Conservation (phyloP, 352 stramenopile genomes). For the Phytopythium boreale region DNA sequence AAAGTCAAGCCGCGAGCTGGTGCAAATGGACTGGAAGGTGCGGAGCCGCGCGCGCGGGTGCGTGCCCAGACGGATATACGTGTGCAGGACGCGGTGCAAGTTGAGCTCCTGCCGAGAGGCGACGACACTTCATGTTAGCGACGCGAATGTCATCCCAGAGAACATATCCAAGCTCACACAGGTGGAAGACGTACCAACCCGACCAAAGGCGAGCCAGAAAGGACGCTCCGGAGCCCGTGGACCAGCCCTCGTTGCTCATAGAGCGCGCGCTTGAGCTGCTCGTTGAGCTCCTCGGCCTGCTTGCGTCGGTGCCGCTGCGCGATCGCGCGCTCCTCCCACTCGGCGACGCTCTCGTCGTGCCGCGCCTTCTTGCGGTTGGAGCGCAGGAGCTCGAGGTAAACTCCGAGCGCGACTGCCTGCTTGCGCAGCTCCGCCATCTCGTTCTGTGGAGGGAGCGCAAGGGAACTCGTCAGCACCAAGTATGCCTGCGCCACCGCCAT, state of each 20-base stretch:
- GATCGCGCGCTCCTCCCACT: constrained; percentile 58
- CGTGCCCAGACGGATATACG: constrained; percentile 36
- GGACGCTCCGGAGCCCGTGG: constrained; percentile 27
- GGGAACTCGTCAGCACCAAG: background rate
- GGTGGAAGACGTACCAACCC: background rate
- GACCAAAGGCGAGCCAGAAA: constrained; percentile 13
- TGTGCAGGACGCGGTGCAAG: constrained; percentile 28
- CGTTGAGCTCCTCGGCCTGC: constrained; percentile 51
- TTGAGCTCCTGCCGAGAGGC: constrained; percentile 3
- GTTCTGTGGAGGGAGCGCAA: background rate
- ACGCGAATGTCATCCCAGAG: background rate
- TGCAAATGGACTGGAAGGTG: constrained; percentile 20
- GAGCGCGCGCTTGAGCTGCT: constrained; percentile 43
- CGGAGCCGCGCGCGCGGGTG: constrained; percentile 19
- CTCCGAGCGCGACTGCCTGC: constrained; percentile 40
- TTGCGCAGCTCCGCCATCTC: constrained; percentile 27
- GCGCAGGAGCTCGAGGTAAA: constrained; percentile 41
- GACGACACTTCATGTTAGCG: background rate
- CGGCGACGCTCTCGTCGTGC: constrained; percentile 37
- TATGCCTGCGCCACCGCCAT: background rate
- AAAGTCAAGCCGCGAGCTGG: constrained; percentile 26
- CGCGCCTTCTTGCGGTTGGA: constrained; percentile 50
- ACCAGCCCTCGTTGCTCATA: constrained; percentile 55
- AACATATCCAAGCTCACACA: background rate
- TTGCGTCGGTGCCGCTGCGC: constrained; percentile 54